These are phyloP conservation scores for Pythium sp. DNA, from an alignment of 352 stramenopile genomes.

Conservation along the genomic window DNA sequence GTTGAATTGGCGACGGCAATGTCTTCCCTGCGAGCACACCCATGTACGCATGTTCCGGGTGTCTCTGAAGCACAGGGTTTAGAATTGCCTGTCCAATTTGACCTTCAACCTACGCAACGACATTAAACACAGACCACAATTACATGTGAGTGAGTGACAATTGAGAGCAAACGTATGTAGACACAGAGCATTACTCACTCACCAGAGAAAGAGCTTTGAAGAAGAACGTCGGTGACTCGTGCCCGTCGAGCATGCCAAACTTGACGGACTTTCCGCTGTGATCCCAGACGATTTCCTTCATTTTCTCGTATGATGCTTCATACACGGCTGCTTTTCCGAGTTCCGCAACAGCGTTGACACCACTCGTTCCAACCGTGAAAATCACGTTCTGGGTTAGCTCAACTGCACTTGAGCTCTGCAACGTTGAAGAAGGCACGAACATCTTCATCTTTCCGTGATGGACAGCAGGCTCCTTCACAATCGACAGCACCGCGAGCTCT, in stretches of 20 bases:
- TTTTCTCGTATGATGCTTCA: conserved; percentile 28
- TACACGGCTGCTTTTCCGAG: conserved; percentile 39
- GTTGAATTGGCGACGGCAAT: conserved; percentile 63
- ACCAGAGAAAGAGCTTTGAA: conserved; percentile 40
- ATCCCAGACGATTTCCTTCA: conserved; percentile 72
- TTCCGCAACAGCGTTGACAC: conserved; percentile 35
- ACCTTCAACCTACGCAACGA: conserved; percentile 30
- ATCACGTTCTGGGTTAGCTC: conserved; percentile 34
- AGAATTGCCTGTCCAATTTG: conserved; percentile 36
- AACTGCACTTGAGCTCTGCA: background rate
- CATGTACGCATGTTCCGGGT: conserved; percentile 58
- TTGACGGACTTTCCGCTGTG: conserved; percentile 55
- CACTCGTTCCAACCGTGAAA: conserved; percentile 36
- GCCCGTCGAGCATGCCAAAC: conserved; percentile 39
- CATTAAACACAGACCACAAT: background rate
- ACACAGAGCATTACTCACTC: background rate
- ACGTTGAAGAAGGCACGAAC: conserved; percentile 1
- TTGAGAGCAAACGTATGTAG: background rate
- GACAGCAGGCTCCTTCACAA: conserved; percentile 29
- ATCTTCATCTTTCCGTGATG: conserved; percentile 49
- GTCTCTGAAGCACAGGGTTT: conserved; percentile 21
- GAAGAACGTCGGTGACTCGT: conserved; percentile 34
- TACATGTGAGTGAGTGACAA: background rate
- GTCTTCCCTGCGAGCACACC: conserved; percentile 62
- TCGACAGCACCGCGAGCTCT: background rate